Evolutionary conservation across 768 basidiomycete genomes (phyloP), one percentile per base, ranked within the genome.

Genomic region (Cantharellus anzutake): DNA sequence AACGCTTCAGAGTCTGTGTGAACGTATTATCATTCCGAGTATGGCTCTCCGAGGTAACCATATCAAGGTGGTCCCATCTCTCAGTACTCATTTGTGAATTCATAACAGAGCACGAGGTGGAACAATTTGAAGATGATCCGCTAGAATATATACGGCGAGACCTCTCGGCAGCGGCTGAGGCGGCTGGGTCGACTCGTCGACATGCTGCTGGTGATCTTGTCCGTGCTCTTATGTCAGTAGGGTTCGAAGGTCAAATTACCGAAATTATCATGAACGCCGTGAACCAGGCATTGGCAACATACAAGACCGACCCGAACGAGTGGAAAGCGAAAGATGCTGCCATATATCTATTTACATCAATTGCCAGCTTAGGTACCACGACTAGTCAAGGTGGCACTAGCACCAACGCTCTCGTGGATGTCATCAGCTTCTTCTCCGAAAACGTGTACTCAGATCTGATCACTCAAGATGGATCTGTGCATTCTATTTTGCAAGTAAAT

Each of bases 51-150:
- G 92, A 62, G 75, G 78, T 77, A 55, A 37, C 42, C 16, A 11
- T 48, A 48, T 48, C 1, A 29, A 29, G 20, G 20, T 29, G 20
- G 20, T 29, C 20, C 20, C 20, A 29, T 29, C 20, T 29, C 20
- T 29, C 11, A 48, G 44, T 48, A 11, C 44, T 48, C 11, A 48
- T 48, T 29, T 11, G 11, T 29, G 38, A 40, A 39, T 48, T 57
- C 38, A 41, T 51, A 34, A 60, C 39, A 79, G 83, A 86, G 42
- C 86, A 90, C 64, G 93, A 97, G 60, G 77, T 88, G 56, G 96
- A 99, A 66, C 83, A 91, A 69, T 98, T 99, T 66, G 92, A 96
- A 70, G 96, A 98, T 62, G 93, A 96, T 64, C 93, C 96, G 0
- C 78, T 94, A 42, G 94, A 98, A 68, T 98, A 85, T 68, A 87